Conservation (phyloP, 345 rosid genomes). For the Populus alba region DNA sequence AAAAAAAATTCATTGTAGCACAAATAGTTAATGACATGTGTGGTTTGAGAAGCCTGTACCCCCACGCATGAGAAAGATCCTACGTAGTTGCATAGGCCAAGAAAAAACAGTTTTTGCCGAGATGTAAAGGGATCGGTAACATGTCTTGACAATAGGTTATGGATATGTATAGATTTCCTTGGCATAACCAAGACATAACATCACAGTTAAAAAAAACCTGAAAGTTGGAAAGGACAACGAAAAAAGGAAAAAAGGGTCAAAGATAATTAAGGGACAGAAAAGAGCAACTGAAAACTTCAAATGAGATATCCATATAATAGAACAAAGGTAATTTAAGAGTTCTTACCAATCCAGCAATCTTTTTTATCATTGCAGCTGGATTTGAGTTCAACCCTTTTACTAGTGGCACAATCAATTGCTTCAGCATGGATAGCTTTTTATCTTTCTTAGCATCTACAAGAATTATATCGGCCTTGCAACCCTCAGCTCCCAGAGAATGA, state of each 20-base stretch:
- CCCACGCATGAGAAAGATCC: background rate
- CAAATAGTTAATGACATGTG: background rate
- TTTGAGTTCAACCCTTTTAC: conserved; percentile 86
- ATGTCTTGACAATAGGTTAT: background rate
- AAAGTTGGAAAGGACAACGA: background rate
- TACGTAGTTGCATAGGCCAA: background rate
- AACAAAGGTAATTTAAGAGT: conserved; percentile 12
- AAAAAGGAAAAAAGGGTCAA: background rate
- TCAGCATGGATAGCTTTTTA: conserved; percentile 81
- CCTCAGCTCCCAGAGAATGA: conserved; percentile 72
- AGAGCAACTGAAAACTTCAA: background rate
- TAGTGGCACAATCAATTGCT: conserved; percentile 67
- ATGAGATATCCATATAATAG: background rate
- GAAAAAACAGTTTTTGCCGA: background rate
- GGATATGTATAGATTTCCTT: background rate
- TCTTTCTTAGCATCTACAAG: conserved; percentile 83
- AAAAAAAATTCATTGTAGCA: background rate
- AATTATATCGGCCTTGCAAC: conserved; percentile 71
- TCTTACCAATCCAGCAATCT: conserved; percentile 92
- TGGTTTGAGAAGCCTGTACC: background rate
- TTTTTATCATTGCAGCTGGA: conserved; percentile 82
- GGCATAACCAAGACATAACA: background rate
- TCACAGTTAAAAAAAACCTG: background rate
- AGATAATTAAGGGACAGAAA: background rate
- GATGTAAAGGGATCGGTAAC: background rate